These are phyloP conservation scores for Metschnikowia proteae DNA, from an alignment of 805 yeast genomes.

Conservation along the genomic window DNA sequence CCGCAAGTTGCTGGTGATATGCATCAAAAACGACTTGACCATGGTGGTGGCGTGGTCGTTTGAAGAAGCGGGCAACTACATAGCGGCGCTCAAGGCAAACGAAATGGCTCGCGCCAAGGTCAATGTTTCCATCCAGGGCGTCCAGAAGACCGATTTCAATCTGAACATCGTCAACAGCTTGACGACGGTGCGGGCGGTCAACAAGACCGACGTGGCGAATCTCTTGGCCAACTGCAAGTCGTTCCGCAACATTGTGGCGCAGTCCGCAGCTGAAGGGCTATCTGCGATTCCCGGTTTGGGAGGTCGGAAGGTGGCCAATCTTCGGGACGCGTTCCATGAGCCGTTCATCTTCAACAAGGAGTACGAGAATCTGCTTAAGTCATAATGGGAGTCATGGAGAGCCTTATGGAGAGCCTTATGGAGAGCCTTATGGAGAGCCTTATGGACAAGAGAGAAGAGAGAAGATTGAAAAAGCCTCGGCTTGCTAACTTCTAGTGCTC, in stretches of 20 bases:
- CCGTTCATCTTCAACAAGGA: conserved; percentile 48
- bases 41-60: conserved; percentile 52
- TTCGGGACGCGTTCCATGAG: conserved; percentile 41
- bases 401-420: too few relatives aligned
- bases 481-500: too few relatives aligned
- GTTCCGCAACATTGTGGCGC: conserved; percentile 37
- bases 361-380: neutral
- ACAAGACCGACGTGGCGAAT: conserved; percentile 53
- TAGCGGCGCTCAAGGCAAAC: conserved; percentile 35
- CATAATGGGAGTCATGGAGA: too few relatives aligned
- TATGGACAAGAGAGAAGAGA: too few relatives aligned
- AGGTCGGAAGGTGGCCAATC: conserved; percentile 38
- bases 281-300: conserved; percentile 49
- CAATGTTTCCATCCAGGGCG: conserved; percentile 42
- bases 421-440: too few relatives aligned
- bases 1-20: conserved; percentile 45
- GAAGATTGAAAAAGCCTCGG: too few relatives aligned
- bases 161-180: conserved; percentile 43
- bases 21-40: conserved; percentile 47
- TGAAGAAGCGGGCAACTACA: conserved; percentile 45
- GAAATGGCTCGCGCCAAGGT: conserved; percentile 31
- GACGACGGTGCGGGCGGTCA: conserved; percentile 45
- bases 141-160: conserved; percentile 40
- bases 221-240: conserved; percentile 47
- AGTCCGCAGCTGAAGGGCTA: conserved; percentile 23